Conservation (phyloP, 1,284 basidiomycete genomes). For the Earliella scabrosa region DNA sequence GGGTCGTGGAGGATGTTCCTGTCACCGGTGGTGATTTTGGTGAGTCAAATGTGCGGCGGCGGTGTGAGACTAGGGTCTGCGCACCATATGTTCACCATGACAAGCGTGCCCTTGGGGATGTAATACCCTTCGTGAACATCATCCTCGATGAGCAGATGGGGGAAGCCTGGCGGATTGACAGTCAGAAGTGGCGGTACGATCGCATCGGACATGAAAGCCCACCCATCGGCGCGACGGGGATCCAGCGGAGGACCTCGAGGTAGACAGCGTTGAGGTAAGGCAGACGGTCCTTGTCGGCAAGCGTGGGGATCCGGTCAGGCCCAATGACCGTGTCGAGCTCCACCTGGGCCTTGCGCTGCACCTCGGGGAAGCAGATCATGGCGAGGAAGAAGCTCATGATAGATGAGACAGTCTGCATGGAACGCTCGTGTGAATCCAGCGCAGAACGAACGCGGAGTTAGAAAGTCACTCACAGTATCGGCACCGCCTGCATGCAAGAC, state of each 20-base stretch:
- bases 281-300: slow-evolving; percentile 30
- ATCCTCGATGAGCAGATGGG: slow-evolving; percentile 32
- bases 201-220: background rate
- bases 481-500: slow-evolving; percentile 25
- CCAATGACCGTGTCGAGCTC: slow-evolving; percentile 36
- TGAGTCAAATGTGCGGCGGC: no score
- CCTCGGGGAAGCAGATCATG: slow-evolving; percentile 35
- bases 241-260: slow-evolving; percentile 34
- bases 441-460: background rate
- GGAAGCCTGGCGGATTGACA: slow-evolving; percentile 18
- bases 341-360: slow-evolving; percentile 34
- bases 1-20: slow-evolving; percentile 38
- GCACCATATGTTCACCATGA: slow-evolving; percentile 32
- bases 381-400: slow-evolving; percentile 33
- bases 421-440: background rate
- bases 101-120: slow-evolving; percentile 33
- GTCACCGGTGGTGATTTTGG: no score
- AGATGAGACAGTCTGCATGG: slow-evolving; percentile 30
- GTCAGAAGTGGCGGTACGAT: background rate
- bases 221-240: slow-evolving; percentile 34
- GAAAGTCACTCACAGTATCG: slow-evolving; percentile 27
- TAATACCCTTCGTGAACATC: slow-evolving; percentile 33
- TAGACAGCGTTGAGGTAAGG: slow-evolving; percentile 36
- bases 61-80: background rate
- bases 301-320: slow-evolving; percentile 28